Evolutionary conservation across 139 green algal genomes (phyloP).

Genomic region (Ettlia oleoabundans): DNA sequence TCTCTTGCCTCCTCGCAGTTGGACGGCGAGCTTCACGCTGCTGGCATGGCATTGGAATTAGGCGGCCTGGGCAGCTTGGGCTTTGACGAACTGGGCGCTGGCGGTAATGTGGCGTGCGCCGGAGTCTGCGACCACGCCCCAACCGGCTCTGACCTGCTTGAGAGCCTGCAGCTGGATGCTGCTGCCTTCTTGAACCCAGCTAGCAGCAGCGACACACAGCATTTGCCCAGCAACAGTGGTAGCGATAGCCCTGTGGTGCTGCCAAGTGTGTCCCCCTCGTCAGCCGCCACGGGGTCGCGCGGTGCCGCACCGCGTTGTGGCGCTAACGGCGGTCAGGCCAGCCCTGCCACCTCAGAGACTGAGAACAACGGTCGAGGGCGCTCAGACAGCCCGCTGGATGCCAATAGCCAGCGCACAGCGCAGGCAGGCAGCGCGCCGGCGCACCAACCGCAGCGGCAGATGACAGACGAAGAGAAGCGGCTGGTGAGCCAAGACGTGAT

Average conservation of each 20-base stretch:
- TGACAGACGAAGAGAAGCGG: constrained; percentile 26
- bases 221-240: constrained; percentile 11
- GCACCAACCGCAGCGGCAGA: neutral
- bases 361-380: constrained; percentile 24
- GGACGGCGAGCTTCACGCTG: neutral
- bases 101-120: neutral
- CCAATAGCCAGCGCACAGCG: neutral
- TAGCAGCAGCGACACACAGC: neutral
- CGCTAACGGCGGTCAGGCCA: neutral
- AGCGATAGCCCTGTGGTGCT: constrained; percentile 9
- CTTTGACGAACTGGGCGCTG: no score
- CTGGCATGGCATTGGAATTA: neutral
- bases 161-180: constrained; percentile 31
- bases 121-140: neutral
- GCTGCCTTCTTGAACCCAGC: neutral
- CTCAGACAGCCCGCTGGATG: neutral
- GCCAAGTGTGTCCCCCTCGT: neutral
- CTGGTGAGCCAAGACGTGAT: constrained; percentile 23
- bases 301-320: neutral
- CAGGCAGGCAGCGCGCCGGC: neutral
- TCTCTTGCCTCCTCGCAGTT: neutral
- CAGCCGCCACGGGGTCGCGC: no score
- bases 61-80: constrained; percentile 19
- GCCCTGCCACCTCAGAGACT: constrained; percentile 42
- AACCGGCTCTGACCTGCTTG: constrained; percentile 17